Percentiles rank a stretch among this genome's conserved stretches.
Conservation (phyloP, 352 stramenopile species). For the Pythium aquatile region DNA sequence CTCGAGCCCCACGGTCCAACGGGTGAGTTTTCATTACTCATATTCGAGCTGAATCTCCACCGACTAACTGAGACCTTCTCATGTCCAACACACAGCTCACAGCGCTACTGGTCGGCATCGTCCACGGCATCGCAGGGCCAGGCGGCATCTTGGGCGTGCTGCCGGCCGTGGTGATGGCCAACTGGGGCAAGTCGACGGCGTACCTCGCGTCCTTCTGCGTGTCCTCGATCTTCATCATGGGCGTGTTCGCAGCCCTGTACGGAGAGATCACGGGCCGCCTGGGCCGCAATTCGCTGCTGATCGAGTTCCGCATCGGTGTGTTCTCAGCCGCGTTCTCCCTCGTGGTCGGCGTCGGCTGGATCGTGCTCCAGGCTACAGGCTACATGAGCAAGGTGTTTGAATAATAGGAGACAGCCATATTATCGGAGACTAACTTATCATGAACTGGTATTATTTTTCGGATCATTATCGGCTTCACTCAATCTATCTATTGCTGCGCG, state of each 20-base stretch:
- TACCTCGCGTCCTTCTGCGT: constrained; percentile 90
- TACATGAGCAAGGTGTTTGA: constrained; percentile 71
- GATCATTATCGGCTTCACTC: not conserved
- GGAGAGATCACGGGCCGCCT: constrained; percentile 65
- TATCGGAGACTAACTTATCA: constrained; percentile 4
- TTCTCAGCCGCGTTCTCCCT: constrained; percentile 75
- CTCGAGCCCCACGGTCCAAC: constrained; percentile 52
- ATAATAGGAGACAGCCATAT: not conserved
- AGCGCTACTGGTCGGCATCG: constrained; percentile 76
- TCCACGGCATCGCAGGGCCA: constrained; percentile 76
- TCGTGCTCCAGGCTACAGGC: constrained; percentile 63
- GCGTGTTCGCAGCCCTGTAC: constrained; percentile 84
- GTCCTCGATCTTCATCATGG: constrained; percentile 91
- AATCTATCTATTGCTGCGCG: constrained; percentile 6
- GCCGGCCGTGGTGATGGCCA: constrained; percentile 72
- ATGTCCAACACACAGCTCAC: constrained; percentile 42
- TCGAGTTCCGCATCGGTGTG: constrained; percentile 71
- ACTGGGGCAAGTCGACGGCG: constrained; percentile 61
- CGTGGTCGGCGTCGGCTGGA: constrained; percentile 74
- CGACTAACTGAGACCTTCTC: not conserved
- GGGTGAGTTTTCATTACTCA: constrained; percentile 16
- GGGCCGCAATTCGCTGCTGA: constrained; percentile 44
- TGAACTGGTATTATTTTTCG: constrained; percentile 2
- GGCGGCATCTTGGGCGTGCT: constrained; percentile 78
- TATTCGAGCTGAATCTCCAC: not conserved